Evolutionary conservation across 805 yeast species (phyloP).

Genomic region (Saccharomycopsis fibuligera): DNA sequence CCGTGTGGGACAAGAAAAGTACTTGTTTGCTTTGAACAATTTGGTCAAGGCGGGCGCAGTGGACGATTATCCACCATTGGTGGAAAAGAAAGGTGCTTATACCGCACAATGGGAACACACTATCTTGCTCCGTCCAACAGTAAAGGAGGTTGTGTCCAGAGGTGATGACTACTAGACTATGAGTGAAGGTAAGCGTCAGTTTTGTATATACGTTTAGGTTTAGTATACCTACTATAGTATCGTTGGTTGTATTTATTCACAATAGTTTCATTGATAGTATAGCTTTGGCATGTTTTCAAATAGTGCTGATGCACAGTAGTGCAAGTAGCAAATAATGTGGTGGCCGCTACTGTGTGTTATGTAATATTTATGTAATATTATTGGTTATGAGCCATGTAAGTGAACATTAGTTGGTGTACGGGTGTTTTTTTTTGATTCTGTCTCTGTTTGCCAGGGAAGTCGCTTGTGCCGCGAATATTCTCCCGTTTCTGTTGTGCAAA

Average conservation of each 20-base stretch:
- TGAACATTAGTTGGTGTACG: background rate
- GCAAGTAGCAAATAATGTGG: background rate
- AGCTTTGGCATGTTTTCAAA: no score
- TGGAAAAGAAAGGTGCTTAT: constrained; percentile 75
- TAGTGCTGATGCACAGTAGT: background rate
- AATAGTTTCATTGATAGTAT: no score
- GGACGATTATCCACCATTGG: constrained; percentile 89
- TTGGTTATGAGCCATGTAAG: no score
- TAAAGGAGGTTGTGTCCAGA: constrained; percentile 88
- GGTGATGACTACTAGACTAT: constrained; percentile 88
- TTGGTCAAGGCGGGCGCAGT: constrained; percentile 83
- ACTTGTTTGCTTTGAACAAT: constrained; percentile 77
- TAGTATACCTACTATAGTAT: no score
- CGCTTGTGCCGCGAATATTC: no score
- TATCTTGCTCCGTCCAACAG: constrained; percentile 78
- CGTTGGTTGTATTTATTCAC: no score
- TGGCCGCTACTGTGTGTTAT: background rate
- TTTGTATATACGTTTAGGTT: no score
- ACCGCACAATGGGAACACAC: constrained; percentile 98
- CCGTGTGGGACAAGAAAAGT: constrained; percentile 85
- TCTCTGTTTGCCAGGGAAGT: constrained; percentile 14
- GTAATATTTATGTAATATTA: no score
- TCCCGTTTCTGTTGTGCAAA: background rate
- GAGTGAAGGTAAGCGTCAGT: no score
- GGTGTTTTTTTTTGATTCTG: background rate